These are phyloP conservation scores for Suillus weaverae DNA, from an alignment of 768 basidiomycete species.

Conservation along the genomic window DNA sequence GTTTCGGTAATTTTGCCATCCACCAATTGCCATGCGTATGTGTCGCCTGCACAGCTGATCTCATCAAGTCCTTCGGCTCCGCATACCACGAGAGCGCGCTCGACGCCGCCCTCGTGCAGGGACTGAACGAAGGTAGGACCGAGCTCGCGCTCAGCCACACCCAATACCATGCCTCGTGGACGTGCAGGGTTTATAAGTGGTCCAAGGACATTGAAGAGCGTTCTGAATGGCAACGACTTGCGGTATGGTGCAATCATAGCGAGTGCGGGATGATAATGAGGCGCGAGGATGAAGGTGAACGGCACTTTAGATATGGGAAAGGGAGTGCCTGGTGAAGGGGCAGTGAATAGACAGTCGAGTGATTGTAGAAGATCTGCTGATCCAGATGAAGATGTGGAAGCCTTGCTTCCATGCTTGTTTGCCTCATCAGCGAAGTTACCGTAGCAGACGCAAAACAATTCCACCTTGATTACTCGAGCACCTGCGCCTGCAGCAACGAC, in stretches of 20 bases:
- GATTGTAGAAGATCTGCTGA: constrained; percentile 90
- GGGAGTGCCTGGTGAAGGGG: constrained; percentile 48
- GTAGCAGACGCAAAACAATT: constrained; percentile 14
- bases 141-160: constrained; percentile 80
- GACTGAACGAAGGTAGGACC: constrained; percentile 81
- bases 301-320: constrained; percentile 62
- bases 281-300: constrained; percentile 92
- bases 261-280: constrained; percentile 89
- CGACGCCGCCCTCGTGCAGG: constrained; percentile 71
- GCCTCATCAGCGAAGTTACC: not conserved
- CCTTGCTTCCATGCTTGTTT: constrained; percentile 82
- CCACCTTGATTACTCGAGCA: constrained; percentile 88
- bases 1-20: constrained; percentile 64
- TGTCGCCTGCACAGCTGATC: constrained; percentile 91
- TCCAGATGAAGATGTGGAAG: constrained; percentile 92
- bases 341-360: constrained; percentile 73
- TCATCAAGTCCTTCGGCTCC: constrained; percentile 92
- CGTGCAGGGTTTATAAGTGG: constrained; percentile 90
- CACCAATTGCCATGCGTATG: constrained; percentile 79
- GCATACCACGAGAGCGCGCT: constrained; percentile 89
- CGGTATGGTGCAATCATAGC: constrained; percentile 82
- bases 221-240: constrained; percentile 87
- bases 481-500: constrained; percentile 95
- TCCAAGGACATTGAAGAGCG: constrained; percentile 94
- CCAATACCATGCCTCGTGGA: constrained; percentile 88